Conservation (phyloP, 257 asterid species). For the Linderniella brevidens region DNA sequence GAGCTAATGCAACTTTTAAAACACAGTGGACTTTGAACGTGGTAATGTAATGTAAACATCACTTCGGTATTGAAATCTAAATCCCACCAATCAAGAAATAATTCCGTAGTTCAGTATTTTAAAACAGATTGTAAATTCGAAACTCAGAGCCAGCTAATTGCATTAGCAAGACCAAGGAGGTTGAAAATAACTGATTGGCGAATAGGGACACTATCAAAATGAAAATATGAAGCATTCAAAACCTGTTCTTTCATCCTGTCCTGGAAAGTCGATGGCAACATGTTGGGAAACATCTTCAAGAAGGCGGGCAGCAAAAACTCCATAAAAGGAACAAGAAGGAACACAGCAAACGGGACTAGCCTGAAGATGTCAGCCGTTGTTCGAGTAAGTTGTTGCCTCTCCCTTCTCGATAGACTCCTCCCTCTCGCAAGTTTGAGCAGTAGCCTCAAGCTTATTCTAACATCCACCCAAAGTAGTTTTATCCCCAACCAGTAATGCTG, state of each 20-base stretch:
- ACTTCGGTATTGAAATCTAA: no score
- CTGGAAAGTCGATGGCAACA: constrained; percentile 97
- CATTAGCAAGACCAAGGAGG: no score
- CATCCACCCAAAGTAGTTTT: constrained; percentile 87
- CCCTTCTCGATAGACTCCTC: constrained; percentile 81
- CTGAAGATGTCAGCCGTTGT: constrained; percentile 95
- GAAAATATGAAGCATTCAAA: constrained; percentile 7
- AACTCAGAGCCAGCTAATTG: no score
- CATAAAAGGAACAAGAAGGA: constrained; percentile 88
- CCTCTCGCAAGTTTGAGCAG: constrained; percentile 81
- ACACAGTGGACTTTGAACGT: no score
- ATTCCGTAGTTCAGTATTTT: no score
- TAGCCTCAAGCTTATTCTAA: constrained; percentile 75
- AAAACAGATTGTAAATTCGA: no score
- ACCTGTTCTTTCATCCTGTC: constrained; percentile 99
- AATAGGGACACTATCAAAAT: background rate
- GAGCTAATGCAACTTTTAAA: no score
- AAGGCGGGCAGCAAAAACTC: constrained; percentile 86
- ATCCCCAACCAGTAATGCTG: constrained; percentile 95
- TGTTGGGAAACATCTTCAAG: constrained; percentile 86
- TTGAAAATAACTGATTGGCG: no score
- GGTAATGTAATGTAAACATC: no score
- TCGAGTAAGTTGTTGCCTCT: constrained; percentile 90
- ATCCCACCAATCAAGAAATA: no score
- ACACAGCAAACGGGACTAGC: constrained; percentile 94